phyloP scores from a whole-genome alignment of 2,329 filamentous ascomycete genomes.

The Trichoderma atroviride region DNA sequence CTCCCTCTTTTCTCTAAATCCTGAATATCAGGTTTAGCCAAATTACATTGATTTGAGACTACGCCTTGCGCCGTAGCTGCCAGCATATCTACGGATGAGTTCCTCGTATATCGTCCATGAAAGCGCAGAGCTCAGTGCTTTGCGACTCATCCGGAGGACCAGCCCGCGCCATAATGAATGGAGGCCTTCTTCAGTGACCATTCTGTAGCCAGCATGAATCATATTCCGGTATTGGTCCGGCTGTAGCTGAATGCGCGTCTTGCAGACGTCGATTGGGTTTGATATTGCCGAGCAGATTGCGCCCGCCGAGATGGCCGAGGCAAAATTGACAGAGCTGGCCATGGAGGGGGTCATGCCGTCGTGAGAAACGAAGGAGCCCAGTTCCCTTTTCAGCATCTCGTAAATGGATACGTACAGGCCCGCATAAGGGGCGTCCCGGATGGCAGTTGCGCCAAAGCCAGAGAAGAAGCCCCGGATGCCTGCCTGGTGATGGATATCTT shows the following conservation, averaged over 20 bases:
- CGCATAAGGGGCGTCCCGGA: slow-evolving; percentile 94
- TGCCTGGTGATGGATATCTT: slow-evolving; percentile 72
- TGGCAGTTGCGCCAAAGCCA: slow-evolving; percentile 89
- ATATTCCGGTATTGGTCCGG: slow-evolving; percentile 82
- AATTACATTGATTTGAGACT: slow-evolving; percentile 18
- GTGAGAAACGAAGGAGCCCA: slow-evolving; percentile 43
- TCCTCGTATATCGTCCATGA: slow-evolving; percentile 99
- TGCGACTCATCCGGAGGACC: slow-evolving; percentile 82
- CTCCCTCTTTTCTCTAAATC: background rate
- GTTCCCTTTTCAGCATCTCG: slow-evolving; percentile 73
- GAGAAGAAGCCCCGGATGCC: slow-evolving; percentile 86
- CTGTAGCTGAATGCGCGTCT: slow-evolving; percentile 91
- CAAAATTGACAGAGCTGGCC: slow-evolving; percentile 76
- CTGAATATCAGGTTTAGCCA: no score
- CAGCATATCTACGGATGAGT: slow-evolving; percentile 65
- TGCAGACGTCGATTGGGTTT: slow-evolving; percentile 96
- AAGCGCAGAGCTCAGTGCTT: slow-evolving; percentile 89
- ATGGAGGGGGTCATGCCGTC: slow-evolving; percentile 37
- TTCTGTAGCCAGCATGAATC: slow-evolving; percentile 72
- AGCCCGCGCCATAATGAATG: slow-evolving; percentile 84
- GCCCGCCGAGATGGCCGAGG: slow-evolving; percentile 78
- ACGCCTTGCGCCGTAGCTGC: slow-evolving; percentile 23
- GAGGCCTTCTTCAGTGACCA: slow-evolving; percentile 80
- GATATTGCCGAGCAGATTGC: slow-evolving; percentile 83
- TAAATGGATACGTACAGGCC: slow-evolving; percentile 94